Percentiles rank a stretch among this genome's conserved stretches.
These are phyloP conservation scores for Oryza meridionalis DNA, from an alignment of 176 grass and related monocot species.

Conservation along the genomic window DNA sequence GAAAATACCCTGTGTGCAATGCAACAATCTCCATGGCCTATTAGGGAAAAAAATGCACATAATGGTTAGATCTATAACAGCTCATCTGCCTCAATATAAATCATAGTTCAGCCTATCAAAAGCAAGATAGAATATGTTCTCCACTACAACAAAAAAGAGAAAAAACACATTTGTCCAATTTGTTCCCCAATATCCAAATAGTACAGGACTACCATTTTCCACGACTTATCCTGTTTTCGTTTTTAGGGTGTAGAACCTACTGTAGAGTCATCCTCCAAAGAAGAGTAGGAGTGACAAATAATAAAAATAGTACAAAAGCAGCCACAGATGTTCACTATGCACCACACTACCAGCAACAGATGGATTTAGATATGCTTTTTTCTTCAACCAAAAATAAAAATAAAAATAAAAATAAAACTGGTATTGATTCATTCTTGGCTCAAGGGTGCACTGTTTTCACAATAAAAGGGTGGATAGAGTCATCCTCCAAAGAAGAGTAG, in stretches of 20 bases:
- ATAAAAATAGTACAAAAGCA: conserved; percentile 8
- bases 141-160: neutral
- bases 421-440: neutral
- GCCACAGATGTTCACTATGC: neutral
- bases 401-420: neutral
- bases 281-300: conserved; percentile 9
- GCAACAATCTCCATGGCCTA: conserved; percentile 91
- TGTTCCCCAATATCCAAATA: neutral
- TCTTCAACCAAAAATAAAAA: neutral
- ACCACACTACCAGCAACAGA: conserved; percentile 10
- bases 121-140: neutral
- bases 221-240: neutral
- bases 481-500: neutral
- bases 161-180: neutral
- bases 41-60: conserved; percentile 25
- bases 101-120: conserved; percentile 18
- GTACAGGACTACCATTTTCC: neutral
- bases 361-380: neutral
- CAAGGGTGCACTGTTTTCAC: neutral
- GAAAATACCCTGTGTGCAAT: conserved; percentile 95
- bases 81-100: neutral
- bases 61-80: conserved; percentile 36
- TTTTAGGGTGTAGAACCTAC: neutral
- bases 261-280: neutral
- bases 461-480: neutral